Evolutionary conservation across 1,139 yeast genomes (phyloP), one percentile per base, ranked within the genome.

Genomic region (Groenewaldozyma auringiensis): DNA sequence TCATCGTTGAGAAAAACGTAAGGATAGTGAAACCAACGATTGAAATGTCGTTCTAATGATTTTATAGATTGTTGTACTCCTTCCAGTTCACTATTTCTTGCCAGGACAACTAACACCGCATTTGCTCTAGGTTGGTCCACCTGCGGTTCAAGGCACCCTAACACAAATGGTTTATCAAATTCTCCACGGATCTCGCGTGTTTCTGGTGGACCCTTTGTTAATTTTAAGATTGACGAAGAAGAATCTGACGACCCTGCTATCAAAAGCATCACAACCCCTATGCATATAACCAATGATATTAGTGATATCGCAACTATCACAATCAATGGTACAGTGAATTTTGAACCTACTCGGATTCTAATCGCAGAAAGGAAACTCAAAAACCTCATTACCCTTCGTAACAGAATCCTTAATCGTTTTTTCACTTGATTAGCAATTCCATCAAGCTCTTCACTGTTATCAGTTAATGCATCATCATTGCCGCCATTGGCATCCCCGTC

Each of bases 1-100:
- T 77, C 84, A 61, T 89, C 86, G 61, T 88, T 89, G 37, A 89
- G 64, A 55, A 89, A 84, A 1, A 85, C 81, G 80, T 94, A 89
- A 0, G 95, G 96, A 61, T 89, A 89, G 53, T 82, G 75, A 62
- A 73, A 89, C 92, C 95, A 86, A 53, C 87, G 86, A 61, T 89
- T 89, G 66, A 87, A 89, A 58, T 84, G 94, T 25, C 86, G 70
- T 61, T 89, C 96, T 42, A 89, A 63, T 2, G 88, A 79, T 17
- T 70, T 66, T 73, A 88, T 79, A 2, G 92, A 80, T 44, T 73
- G 69, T 2, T 83, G 56, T 1, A 85, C 94, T 3, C 81, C 92
- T 2, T 75, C 71, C 1, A 85, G 54, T 55, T 88, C 96, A 2
- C 74, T 66, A 59, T 88, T 87, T 48, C 95, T 68, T 0, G 95